Conservation (phyloP, 2,329 filamentous ascomycete genomes). For the Rhytidhysteron rufulum region DNA sequence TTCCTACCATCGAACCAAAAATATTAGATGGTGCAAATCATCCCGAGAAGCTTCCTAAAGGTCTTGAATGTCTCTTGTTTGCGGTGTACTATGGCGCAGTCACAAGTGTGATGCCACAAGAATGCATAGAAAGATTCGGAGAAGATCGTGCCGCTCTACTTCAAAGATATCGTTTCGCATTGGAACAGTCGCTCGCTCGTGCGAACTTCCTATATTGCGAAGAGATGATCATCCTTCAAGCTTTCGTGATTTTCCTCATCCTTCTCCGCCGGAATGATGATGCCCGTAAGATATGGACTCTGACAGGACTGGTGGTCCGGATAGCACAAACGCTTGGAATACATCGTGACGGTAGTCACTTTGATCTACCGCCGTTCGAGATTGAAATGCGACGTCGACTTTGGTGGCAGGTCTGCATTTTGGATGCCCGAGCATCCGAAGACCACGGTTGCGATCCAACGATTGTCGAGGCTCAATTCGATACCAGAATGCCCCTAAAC, state of each 20-base stretch:
- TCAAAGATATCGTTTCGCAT: slow-evolving; percentile 57
- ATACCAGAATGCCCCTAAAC: slow-evolving; percentile 58
- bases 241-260: slow-evolving; percentile 59
- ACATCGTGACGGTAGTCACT: slow-evolving; percentile 56
- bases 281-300: slow-evolving; percentile 53
- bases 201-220: slow-evolving; percentile 61
- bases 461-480: slow-evolving; percentile 56
- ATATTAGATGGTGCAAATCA: slow-evolving; percentile 60
- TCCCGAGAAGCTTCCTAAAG: slow-evolving; percentile 55
- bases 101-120: slow-evolving; percentile 47
- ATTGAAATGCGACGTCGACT: slow-evolving; percentile 57
- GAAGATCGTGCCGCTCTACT: slow-evolving; percentile 50
- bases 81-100: slow-evolving; percentile 59
- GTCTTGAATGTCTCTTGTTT: slow-evolving; percentile 58
- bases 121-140: slow-evolving; percentile 48
- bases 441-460: slow-evolving; percentile 62
- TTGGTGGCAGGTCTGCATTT: slow-evolving; percentile 58
- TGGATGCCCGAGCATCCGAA: slow-evolving; percentile 59
- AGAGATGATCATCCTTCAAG: slow-evolving; percentile 60
- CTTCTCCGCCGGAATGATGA: slow-evolving; percentile 50
- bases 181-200: slow-evolving; percentile 61
- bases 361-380: slow-evolving; percentile 56
- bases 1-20: slow-evolving; percentile 61
- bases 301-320: slow-evolving; percentile 56
- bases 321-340: slow-evolving; percentile 59